Percentiles rank a stretch among this genome's conserved stretches.
Evolutionary conservation across 1,139 yeast species (phyloP).

Genomic region (Kazachstania sp.): DNA sequence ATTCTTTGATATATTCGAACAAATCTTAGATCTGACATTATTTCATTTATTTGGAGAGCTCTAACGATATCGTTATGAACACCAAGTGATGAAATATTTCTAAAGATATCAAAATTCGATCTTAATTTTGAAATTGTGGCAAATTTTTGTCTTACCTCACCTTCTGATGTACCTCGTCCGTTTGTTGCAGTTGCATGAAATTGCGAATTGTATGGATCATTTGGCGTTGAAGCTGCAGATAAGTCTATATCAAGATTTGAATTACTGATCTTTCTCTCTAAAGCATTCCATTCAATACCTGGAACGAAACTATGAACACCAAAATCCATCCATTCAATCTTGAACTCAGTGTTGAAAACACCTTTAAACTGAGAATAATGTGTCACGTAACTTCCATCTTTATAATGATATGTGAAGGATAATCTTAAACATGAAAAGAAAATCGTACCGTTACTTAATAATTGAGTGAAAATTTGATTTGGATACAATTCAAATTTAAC

Average conservation of each 20-base stretch:
- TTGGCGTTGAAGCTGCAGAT: slow-evolving; percentile 6
- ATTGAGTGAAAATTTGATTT: slow-evolving; percentile 58
- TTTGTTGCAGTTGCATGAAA: background rate
- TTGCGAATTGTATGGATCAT: background rate
- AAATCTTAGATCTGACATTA: slow-evolving; percentile 59
- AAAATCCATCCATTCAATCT: slow-evolving; percentile 66
- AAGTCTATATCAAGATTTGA: slow-evolving; percentile 17
- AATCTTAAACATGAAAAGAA: slow-evolving; percentile 53
- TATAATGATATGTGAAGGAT: slow-evolving; percentile 45
- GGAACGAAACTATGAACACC: slow-evolving; percentile 40
- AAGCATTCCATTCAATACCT: slow-evolving; percentile 38
- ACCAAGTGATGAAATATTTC: slow-evolving; percentile 46
- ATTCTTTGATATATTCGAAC: slow-evolving; percentile 15
- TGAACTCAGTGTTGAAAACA: slow-evolving; percentile 50
- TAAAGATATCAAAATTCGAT: slow-evolving; percentile 35
- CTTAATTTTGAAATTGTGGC: slow-evolving; percentile 28
- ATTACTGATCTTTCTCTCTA: slow-evolving; percentile 29
- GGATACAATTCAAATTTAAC: slow-evolving; percentile 48
- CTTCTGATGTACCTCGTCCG: background rate
- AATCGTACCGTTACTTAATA: slow-evolving; percentile 56
- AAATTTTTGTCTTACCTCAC: slow-evolving; percentile 9
- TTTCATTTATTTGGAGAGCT: slow-evolving; percentile 64
- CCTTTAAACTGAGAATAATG: slow-evolving; percentile 53
- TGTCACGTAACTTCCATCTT: slow-evolving; percentile 63
- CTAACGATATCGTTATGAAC: slow-evolving; percentile 56